Evolutionary conservation across 495 filamentous ascomycete species (phyloP).

Genomic region (Podospora tetraspora): DNA sequence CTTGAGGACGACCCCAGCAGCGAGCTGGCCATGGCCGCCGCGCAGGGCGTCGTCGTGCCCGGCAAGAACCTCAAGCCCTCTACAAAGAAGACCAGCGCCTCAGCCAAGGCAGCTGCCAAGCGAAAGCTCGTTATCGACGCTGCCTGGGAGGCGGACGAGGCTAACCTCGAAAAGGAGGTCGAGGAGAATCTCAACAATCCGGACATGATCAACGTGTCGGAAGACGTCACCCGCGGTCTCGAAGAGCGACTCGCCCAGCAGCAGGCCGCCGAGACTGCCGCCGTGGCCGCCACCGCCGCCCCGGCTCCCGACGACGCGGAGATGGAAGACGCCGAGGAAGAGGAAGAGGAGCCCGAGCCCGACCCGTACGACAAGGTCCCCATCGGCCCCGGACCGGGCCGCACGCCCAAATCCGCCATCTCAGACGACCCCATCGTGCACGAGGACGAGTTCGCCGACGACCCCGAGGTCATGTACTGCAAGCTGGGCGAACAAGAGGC

Average conservation of each 20-base stretch:
- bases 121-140: conserved; percentile 34
- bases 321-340: not conserved
- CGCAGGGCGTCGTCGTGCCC: conserved; percentile 25
- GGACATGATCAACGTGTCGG: conserved; percentile 39
- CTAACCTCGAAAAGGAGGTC: conserved; percentile 46
- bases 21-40: conserved; percentile 31
- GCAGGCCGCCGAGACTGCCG: not conserved
- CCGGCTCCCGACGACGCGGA: not conserved
- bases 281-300: not conserved
- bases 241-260: conserved; percentile 24
- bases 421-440: conserved; percentile 55
- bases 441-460: conserved; percentile 75
- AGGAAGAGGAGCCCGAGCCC: not conserved
- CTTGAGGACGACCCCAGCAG: conserved; percentile 26
- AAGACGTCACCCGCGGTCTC: conserved; percentile 28
- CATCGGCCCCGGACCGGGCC: conserved; percentile 1
- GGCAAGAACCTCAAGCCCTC: conserved; percentile 17
- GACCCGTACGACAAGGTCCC: not conserved
- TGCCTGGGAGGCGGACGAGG: conserved; percentile 47
- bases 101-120: conserved; percentile 14
- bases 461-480: conserved; percentile 77
- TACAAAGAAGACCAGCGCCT: not conserved
- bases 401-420: conserved; percentile 11
- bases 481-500: conserved; percentile 64
- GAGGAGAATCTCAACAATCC: conserved; percentile 44